A percentile compares a stretch with the other conserved stretches of the same genome.
Conservation (phyloP, 148 eudicot genomes). For the Rhododendron ovatum region DNA sequence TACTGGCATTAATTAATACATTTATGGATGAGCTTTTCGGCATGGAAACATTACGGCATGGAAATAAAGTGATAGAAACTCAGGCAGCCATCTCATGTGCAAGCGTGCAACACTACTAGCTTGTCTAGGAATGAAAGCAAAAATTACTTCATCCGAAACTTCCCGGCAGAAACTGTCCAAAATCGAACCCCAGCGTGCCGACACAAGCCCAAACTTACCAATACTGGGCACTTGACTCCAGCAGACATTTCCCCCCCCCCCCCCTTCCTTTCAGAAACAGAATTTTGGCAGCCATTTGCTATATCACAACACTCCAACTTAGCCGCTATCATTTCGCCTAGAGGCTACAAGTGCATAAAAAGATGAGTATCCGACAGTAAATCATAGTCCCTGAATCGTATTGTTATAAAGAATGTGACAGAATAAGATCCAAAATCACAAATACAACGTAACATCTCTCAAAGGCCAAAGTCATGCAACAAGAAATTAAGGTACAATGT, state of each 20-base stretch:
- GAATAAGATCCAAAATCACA: constrained; percentile 7
- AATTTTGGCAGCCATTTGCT: neutral
- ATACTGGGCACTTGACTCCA: neutral
- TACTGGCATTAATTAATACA: no score
- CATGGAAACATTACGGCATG: no score
- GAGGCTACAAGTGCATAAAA: neutral
- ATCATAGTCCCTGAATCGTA: neutral
- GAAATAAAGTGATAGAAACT: no score
- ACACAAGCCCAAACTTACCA: neutral
- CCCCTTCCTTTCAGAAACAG: neutral
- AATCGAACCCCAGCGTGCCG: neutral
- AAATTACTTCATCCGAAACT: neutral
- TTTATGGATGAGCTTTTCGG: no score
- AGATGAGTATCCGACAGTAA: neutral
- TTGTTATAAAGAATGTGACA: constrained; percentile 9
- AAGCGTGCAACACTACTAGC: neutral
- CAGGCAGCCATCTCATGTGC: no score
- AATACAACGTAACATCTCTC: neutral
- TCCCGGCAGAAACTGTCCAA: neutral
- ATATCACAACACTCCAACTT: neutral
- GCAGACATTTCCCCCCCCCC: neutral
- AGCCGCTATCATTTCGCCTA: neutral
- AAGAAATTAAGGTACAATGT: neutral
- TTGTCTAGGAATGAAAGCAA: neutral
- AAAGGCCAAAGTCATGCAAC: constrained; percentile 1